A percentile compares a stretch with the other conserved stretches of the same genome.
Conservation (phyloP, 352 stramenopile species). For the Pythium volutum region DNA sequence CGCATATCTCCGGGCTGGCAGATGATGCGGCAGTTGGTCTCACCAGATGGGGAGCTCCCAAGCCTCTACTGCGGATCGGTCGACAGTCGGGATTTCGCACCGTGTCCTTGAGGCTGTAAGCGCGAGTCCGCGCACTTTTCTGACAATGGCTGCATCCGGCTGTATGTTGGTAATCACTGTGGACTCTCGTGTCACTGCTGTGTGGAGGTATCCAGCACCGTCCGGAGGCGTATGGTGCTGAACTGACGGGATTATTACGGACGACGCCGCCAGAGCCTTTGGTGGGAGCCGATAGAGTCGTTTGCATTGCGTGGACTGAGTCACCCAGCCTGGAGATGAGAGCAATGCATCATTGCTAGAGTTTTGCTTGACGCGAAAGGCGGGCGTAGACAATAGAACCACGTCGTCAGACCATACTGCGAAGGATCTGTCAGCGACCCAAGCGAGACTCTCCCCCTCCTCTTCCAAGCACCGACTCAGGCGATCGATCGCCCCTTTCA, state of each 20-base stretch:
- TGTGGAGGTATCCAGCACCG: not conserved
- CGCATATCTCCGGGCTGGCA: not conserved
- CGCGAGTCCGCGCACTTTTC: not conserved
- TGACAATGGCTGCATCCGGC: conserved; percentile 1
- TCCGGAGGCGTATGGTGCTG: conserved; percentile 3
- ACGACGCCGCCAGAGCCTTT: not conserved
- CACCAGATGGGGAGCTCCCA: not conserved
- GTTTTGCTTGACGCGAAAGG: not conserved
- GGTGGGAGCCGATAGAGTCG: not conserved
- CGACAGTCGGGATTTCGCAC: not conserved
- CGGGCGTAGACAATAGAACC: not conserved
- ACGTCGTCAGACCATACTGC: not conserved
- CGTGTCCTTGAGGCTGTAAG: conserved; percentile 1
- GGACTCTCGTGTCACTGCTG: not conserved
- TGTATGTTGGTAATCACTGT: conserved; percentile 2
- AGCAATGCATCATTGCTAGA: not conserved
- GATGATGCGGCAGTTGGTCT: not conserved
- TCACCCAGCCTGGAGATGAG: not conserved
- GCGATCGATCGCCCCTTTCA: not conserved
- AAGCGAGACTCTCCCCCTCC: too few relatives aligned
- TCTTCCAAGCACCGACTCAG: too few relatives aligned
- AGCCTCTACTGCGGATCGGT: not conserved
- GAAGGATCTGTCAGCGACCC: too few relatives aligned
- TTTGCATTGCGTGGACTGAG: not conserved
- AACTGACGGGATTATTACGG: not conserved